Evolutionary conservation across 2,329 filamentous ascomycete species (phyloP), one percentile per base, ranked within the genome.

Genomic region (Pseudocercospora fuligena): DNA sequence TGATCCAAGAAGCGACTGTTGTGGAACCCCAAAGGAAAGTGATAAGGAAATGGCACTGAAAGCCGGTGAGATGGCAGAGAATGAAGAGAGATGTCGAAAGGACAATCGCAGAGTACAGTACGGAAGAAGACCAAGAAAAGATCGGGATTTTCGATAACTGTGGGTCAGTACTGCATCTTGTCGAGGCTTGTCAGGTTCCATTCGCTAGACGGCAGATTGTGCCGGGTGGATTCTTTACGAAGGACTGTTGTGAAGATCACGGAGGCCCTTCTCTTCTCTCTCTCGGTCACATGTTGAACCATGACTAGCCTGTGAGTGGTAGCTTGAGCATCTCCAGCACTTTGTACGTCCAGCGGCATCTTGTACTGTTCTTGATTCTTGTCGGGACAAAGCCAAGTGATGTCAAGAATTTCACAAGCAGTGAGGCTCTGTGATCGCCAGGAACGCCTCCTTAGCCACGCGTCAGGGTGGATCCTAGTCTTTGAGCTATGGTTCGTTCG

Each of bases 151-250:
- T 60, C 25, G 47, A 49, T 21, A 58, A 58, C 49, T 53, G 65
- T 66, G 65, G 65, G 65, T 63, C 65, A 56, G 33, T 49, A 57
- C 29, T 51, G 56, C 63, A 57, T 61, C 53, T 60, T 29, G 33
- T 60, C 31, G 40, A 60, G 19, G 57, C 31, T 33, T 43, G 43
- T 31, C 59, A 54, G 33, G 40, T 40, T 56, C 64, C 29, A 36
- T 60, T 62, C 64, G 54, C 60, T 54, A 33, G 43, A 43, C 65
- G 65, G 65, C 61, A 64, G 56, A 53, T 25, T 57, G 47, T 60
- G 56, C 65, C 65, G 60, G 53, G 56, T 23, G 51, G 23, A 54
- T 54, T 49, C 46, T 9, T 21, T 49, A 54, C 49, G 49, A 53
- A 53, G 49, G 49, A 14, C 23, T 14, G 14, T 54, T 66, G 59